These are phyloP conservation scores for Erodium trifolium DNA, from an alignment of 441 rosid genomes.

Conservation along the genomic window DNA sequence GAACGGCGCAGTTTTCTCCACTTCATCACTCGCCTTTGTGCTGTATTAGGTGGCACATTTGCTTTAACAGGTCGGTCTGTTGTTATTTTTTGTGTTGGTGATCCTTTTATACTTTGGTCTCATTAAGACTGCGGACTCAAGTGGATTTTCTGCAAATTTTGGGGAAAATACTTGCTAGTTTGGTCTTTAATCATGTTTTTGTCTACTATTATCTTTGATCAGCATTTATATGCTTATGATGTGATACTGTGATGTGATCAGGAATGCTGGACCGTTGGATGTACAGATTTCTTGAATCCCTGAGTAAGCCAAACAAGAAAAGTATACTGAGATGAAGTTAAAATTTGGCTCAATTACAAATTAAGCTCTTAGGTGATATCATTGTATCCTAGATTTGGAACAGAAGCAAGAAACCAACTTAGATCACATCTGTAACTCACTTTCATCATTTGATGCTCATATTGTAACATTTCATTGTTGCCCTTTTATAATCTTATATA, in stretches of 20 bases:
- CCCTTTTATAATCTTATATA: not conserved
- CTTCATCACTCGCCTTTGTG: constrained; percentile 90
- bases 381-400: not conserved
- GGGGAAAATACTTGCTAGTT: too few species aligned
- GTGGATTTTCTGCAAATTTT: too few species aligned
- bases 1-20: constrained; percentile 88
- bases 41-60: constrained; percentile 94
- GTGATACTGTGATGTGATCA: constrained; percentile 19
- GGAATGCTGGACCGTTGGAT: constrained; percentile 24
- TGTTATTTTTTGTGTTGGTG: constrained; percentile 1
- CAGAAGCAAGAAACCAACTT: not conserved
- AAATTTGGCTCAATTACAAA: not conserved
- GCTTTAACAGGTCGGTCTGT: constrained; percentile 70
- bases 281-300: too few species aligned
- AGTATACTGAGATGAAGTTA: constrained; percentile 26
- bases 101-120: too few species aligned
- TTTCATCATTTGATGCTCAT: not conserved
- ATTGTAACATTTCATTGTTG: not conserved
- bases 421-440: not conserved
- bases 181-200: too few species aligned
- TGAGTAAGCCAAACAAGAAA: constrained; percentile 18
- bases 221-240: not conserved
- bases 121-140: too few species aligned
- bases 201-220: not conserved
- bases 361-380: not conserved